A percentile compares a stretch with the other conserved stretches of the same genome.
Conservation (phyloP, 306 rosid species). For the Medicago truncatula region MtrunA17r5.0-ANR NC_053045.1:11108001-11108500, state of each 20-base stretch:
- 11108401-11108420: no score
- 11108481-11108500: no score
- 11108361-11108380: no score
- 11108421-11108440: no score
- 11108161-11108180: not conserved
- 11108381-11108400: no score
- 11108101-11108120: not conserved
- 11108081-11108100: not conserved
- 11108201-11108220: not conserved
- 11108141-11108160: no score
- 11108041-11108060: not conserved
- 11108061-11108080: not conserved
- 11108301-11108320: no score
- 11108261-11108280: not conserved
- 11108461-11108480: no score
- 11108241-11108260: not conserved
- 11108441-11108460: no score
- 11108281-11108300: no score
- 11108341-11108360: no score
- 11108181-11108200: not conserved
- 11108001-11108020: conserved; percentile 40
- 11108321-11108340: not conserved
- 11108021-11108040: conserved; percentile 4
- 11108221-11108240: not conserved
- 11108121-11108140: no score